Conservation (phyloP, 371 early-diverging fungal species). For the Syncephalastrum contaminatum region DNA sequence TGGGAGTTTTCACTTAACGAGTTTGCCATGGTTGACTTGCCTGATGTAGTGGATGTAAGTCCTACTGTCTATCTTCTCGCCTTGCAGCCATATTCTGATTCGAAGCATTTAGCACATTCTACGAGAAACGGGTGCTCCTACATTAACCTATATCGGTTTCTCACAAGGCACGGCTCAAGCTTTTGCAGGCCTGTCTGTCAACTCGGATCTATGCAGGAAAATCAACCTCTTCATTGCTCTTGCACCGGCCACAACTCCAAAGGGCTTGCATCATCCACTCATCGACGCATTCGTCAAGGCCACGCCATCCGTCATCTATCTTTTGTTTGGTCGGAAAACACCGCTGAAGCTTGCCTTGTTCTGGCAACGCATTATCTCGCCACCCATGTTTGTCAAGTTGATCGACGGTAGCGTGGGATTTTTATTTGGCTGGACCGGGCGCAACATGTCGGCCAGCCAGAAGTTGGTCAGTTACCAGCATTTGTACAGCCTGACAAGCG, state of each 20-base stretch:
- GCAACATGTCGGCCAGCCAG: constrained; percentile 69
- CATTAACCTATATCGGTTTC: constrained; percentile 92
- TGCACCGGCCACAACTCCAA: constrained; percentile 92
- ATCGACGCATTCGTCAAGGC: constrained; percentile 84
- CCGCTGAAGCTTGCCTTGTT: constrained; percentile 81
- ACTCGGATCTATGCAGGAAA: constrained; percentile 75
- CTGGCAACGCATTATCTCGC: constrained; percentile 83
- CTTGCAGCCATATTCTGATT: background rate
- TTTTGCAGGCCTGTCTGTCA: constrained; percentile 88
- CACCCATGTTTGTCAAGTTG: constrained; percentile 71
- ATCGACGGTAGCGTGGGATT: constrained; percentile 76
- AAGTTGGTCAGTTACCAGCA: constrained; percentile 87
- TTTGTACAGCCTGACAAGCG: constrained; percentile 87
- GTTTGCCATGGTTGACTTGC: constrained; percentile 84
- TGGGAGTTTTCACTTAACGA: constrained; percentile 97
- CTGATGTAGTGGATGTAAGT: constrained; percentile 78
- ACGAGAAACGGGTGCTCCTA: constrained; percentile 70
- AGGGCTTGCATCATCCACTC: constrained; percentile 76
- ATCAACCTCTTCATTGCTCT: constrained; percentile 88
- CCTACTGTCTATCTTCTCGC: background rate
- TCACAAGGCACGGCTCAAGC: constrained; percentile 94
- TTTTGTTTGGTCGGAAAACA: constrained; percentile 87
- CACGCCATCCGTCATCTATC: constrained; percentile 86
- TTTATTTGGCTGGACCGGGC: constrained; percentile 86
- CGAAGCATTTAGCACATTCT: constrained; percentile 67